Evolutionary conservation across 768 basidiomycete species (phyloP).

Genomic region (Dentipellis fragilis): DNA sequence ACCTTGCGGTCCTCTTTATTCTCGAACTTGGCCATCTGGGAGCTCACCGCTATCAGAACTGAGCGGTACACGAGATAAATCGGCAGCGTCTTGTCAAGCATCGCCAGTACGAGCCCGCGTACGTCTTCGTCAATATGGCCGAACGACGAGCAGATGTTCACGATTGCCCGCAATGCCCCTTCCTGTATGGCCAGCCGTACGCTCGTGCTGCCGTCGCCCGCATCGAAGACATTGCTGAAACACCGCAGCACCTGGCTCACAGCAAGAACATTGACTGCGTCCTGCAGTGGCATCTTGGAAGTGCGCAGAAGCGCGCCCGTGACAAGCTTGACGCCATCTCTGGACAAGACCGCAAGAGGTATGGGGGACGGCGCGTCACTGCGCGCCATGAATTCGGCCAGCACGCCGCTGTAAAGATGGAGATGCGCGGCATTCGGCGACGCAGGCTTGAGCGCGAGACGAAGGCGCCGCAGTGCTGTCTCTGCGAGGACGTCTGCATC

Average conservation of each 20-base stretch:
- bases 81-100: not conserved
- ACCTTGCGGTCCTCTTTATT: not conserved
- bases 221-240: constrained; percentile 25
- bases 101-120: constrained; percentile 2
- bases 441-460: too few relatives aligned
- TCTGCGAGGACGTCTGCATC: too few relatives aligned
- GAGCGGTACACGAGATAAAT: not conserved
- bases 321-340: constrained; percentile 20
- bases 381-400: too few relatives aligned
- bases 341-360: constrained; percentile 22
- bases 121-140: constrained; percentile 20
- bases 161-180: constrained; percentile 22
- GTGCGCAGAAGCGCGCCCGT: constrained; percentile 21
- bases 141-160: constrained; percentile 20
- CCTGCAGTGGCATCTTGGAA: constrained; percentile 9
- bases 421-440: too few relatives aligned
- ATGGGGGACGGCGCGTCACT: too few relatives aligned
- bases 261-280: constrained; percentile 19
- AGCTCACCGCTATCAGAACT: not conserved
- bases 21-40: not conserved
- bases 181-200: constrained; percentile 22
- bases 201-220: constrained; percentile 29
- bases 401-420: too few relatives aligned
- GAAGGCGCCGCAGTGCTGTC: too few relatives aligned
- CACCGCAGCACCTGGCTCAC: constrained; percentile 23